These are phyloP conservation scores for Phytophthora lateralis DNA, from an alignment of 352 stramenopile genomes.

Conservation along the genomic window DNA sequence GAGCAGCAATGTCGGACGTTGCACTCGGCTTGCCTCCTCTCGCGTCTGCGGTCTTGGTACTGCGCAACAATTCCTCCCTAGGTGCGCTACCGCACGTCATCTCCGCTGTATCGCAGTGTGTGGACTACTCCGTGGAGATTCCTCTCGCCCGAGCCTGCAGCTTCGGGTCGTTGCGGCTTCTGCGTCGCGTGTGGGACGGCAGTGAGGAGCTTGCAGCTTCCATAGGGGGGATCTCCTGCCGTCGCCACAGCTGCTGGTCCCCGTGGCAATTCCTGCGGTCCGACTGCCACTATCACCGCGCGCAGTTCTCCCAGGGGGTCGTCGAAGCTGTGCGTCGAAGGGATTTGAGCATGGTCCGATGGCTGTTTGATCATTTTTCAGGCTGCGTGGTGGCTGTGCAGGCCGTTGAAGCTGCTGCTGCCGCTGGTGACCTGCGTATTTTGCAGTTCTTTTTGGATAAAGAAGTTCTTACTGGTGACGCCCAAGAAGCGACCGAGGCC, in stretches of 20 bases:
- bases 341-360: constrained; percentile 25
- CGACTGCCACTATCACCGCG: constrained; percentile 24
- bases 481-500: background rate
- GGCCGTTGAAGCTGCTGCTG: constrained; percentile 31
- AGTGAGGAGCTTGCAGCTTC: constrained; percentile 17
- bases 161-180: constrained; percentile 22
- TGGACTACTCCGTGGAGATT: constrained; percentile 29
- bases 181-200: constrained; percentile 23
- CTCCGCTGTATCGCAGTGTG: constrained; percentile 23
- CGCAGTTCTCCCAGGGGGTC: constrained; percentile 31
- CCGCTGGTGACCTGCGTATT: constrained; percentile 6
- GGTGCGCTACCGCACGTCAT: constrained; percentile 25
- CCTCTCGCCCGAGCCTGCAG: constrained; percentile 22
- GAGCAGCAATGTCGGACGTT: too few relatives aligned
- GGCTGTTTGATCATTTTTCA: constrained; percentile 33
- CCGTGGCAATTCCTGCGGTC: constrained; percentile 16
- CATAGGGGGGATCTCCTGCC: background rate
- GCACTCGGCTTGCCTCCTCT: constrained; percentile 2
- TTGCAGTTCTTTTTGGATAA: constrained; percentile 29
- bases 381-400: constrained; percentile 19
- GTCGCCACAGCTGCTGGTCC: constrained; percentile 13
- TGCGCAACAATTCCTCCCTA: constrained; percentile 22
- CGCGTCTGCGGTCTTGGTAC: constrained; percentile 9
- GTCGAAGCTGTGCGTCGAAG: constrained; percentile 17
- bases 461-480: constrained; percentile 1